These are phyloP conservation scores for Phytophthora sp. DNA, from an alignment of 352 stramenopile species.

Conservation along the genomic window DNA sequence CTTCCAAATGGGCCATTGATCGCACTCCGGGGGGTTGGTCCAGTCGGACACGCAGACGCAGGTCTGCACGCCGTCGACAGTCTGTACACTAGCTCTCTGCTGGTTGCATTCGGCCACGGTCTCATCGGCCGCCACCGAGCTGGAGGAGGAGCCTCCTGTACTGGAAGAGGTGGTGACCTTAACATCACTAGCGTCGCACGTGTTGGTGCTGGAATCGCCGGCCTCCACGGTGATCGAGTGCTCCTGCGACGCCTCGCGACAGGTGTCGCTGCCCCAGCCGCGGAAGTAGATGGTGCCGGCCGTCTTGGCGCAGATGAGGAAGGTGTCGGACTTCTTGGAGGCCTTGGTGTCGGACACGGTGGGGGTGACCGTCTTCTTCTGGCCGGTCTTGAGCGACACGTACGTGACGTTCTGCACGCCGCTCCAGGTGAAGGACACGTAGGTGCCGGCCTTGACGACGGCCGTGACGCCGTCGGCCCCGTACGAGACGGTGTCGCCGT, in stretches of 20 bases:
- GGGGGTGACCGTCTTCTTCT: constrained; percentile 73
- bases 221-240: constrained; percentile 46
- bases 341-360: constrained; percentile 46
- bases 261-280: constrained; percentile 56
- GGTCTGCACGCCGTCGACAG: constrained; percentile 27
- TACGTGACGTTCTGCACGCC: constrained; percentile 67
- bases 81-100: constrained; percentile 46
- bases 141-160: constrained; percentile 7
- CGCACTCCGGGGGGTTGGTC: constrained; percentile 51
- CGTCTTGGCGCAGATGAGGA: constrained; percentile 63
- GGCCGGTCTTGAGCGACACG: constrained; percentile 55
- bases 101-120: constrained; percentile 49
- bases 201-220: constrained; percentile 24
- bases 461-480: constrained; percentile 58
- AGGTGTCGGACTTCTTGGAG: constrained; percentile 41
- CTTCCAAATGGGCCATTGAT: constrained; percentile 60
- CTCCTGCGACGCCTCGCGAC: constrained; percentile 46
- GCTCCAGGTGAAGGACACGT: constrained; percentile 59
- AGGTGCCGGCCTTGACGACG: constrained; percentile 52
- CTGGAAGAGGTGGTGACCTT: background rate
- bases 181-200: constrained; percentile 17
- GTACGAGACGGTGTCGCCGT: constrained; percentile 41
- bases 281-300: constrained; percentile 66
- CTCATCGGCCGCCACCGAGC: constrained; percentile 8
- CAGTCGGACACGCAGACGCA: constrained; percentile 63